Evolutionary conservation across 2,329 filamentous ascomycete genomes (phyloP).

Genomic region (Venturiaceae sp.): DNA sequence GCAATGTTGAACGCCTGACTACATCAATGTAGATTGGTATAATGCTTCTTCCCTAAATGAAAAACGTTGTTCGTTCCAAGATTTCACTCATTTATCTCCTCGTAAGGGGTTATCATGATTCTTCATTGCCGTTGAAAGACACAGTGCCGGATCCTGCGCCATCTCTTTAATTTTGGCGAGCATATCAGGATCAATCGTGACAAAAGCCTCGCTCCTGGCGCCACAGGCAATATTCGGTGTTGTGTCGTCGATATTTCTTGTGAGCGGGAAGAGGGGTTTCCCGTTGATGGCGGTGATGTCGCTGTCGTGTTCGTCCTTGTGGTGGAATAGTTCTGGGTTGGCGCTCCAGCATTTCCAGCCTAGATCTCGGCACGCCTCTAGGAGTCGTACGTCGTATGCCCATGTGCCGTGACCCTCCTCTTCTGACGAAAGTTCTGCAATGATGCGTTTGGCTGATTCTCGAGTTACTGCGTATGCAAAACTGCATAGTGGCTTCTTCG

Average conservation of each 20-base stretch:
- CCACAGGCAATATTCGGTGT: slow-evolving; percentile 24
- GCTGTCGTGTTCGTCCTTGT: slow-evolving; percentile 16
- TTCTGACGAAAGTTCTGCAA: slow-evolving; percentile 18
- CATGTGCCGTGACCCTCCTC: slow-evolving; percentile 28
- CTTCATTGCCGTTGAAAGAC: slow-evolving; percentile 14
- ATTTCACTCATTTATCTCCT: background rate
- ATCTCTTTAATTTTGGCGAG: slow-evolving; percentile 18
- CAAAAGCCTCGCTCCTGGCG: slow-evolving; percentile 17
- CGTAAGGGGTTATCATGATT: background rate
- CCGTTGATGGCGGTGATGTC: slow-evolving; percentile 21
- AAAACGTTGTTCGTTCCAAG: background rate
- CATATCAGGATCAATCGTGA: slow-evolving; percentile 14
- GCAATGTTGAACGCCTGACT: background rate
- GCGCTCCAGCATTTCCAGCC: slow-evolving; percentile 25
- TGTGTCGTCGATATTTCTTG: background rate
- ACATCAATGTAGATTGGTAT: background rate
- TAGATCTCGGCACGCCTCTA: slow-evolving; percentile 26
- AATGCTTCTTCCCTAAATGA: background rate
- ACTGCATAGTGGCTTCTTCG: slow-evolving; percentile 27
- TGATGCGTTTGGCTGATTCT: slow-evolving; percentile 19
- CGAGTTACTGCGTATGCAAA: slow-evolving; percentile 30
- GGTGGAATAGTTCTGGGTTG: slow-evolving; percentile 31
- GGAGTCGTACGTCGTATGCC: slow-evolving; percentile 28
- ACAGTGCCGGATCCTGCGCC: slow-evolving; percentile 17
- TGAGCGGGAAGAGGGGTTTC: slow-evolving; percentile 8